A percentile compares a stretch with the other conserved stretches of the same genome.
Evolutionary conservation across 352 stramenopile species (phyloP).

Genomic region (Phytophthora sp.): DNA sequence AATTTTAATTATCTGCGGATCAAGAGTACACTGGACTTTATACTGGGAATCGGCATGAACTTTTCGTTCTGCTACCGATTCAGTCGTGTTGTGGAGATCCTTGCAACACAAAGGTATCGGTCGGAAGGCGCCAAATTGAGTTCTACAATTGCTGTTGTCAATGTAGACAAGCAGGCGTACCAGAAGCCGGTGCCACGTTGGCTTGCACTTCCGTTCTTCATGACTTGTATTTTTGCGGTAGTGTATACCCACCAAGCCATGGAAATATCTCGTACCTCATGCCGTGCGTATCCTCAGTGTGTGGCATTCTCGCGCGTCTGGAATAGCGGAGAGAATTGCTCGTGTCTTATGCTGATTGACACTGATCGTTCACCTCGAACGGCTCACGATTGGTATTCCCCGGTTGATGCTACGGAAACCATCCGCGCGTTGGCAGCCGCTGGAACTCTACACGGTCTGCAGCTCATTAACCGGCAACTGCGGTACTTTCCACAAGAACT

Average conservation of each 20-base stretch:
- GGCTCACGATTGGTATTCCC: constrained; percentile 28
- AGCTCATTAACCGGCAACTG: constrained; percentile 35
- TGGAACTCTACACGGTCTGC: constrained; percentile 23
- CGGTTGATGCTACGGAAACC: constrained; percentile 24
- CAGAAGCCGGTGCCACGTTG: constrained; percentile 16
- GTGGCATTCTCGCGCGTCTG: constrained; percentile 21
- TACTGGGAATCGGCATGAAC: constrained; percentile 44
- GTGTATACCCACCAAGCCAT: constrained; percentile 21
- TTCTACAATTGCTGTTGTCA: too few species aligned
- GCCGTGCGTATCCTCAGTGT: constrained; percentile 29
- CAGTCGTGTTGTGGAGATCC: constrained; percentile 29
- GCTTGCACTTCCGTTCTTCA: constrained; percentile 20
- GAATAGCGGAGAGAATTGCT: constrained; percentile 13
- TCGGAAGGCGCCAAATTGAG: too few species aligned
- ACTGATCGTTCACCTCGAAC: constrained; percentile 25
- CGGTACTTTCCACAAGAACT: constrained; percentile 27
- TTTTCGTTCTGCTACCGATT: constrained; percentile 45
- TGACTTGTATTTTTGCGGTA: neutral
- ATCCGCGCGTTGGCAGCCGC: constrained; percentile 20
- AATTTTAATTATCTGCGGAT: constrained; percentile 46
- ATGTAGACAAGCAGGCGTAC: too few species aligned
- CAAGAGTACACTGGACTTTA: constrained; percentile 28
- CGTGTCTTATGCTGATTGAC: constrained; percentile 38
- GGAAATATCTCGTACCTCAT: constrained; percentile 4
- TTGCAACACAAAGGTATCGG: constrained; percentile 12